phyloP scores from a whole-genome alignment of 495 filamentous ascomycete species.

The Alectoria sarmentosa region DNA sequence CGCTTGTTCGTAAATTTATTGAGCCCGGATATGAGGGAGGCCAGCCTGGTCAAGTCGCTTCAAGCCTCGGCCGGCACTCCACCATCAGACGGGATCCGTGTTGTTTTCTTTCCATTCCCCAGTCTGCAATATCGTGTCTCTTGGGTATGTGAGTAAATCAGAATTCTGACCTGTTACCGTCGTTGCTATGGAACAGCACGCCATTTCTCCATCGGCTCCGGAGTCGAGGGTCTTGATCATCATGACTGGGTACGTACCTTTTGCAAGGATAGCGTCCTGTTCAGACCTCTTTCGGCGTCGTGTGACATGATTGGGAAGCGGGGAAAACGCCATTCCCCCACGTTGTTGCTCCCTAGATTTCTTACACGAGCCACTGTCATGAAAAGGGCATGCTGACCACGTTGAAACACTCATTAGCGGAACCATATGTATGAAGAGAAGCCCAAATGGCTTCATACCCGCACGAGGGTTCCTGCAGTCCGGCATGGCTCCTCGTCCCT shows the following conservation, averaged over 20 bases:
- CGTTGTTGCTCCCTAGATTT: neutral
- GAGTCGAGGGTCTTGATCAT: conserved; percentile 83
- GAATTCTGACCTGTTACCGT: neutral
- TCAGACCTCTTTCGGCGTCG: neutral
- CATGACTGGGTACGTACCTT: conserved; percentile 59
- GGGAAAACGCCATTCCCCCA: neutral
- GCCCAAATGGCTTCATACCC: conserved; percentile 57
- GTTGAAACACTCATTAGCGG: conserved; percentile 35
- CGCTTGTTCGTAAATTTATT: too few species aligned
- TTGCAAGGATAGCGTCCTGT: neutral
- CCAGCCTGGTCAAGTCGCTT: neutral
- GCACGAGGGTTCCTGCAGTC: conserved; percentile 76
- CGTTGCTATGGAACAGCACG: conserved; percentile 8
- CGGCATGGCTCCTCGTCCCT: conserved; percentile 74
- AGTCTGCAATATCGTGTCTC: neutral
- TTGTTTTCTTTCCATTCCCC: neutral
- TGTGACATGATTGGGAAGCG: neutral
- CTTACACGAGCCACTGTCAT: neutral
- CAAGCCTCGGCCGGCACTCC: neutral
- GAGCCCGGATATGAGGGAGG: neutral
- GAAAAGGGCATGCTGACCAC: neutral
- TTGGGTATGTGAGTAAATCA: neutral
- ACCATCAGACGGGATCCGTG: neutral
- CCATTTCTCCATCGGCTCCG: conserved; percentile 28
- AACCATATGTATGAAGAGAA: conserved; percentile 89